Base-by-base conservation (phyloP, 129 eudicot genomes). In the Solidago caesia region DNA sequence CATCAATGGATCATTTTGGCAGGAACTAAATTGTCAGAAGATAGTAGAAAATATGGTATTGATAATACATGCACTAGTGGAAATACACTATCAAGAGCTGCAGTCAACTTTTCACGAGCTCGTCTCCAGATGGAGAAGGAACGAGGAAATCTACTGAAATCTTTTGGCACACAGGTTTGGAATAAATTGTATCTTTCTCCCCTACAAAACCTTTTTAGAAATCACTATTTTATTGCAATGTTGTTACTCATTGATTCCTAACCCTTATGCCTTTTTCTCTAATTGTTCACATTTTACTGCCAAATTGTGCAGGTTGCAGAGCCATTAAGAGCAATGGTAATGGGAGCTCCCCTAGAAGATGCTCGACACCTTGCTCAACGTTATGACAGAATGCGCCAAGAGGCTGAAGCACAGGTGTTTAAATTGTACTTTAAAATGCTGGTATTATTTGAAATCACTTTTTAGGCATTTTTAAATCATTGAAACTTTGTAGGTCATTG, bases 281-380 rank as follows among this genome's bases (percentile, higher is more conserved):
- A 29, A 27, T 45, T 11, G 15, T 29, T 68, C 4, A 1, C 33
- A 33, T 49, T 69, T 52, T 57, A 7, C 62, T 8, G 49, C 56
- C 45, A 77, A 77, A 69, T 77, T 73, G 33, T 79, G 64, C 83
- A 94, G 98, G 96, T 90, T 53, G 92, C 98, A 46, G 98, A 90
- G 79, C 98, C 98, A 42, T 82, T 94, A 58, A 85, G 97, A 81
- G 97, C 97, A 4, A 90, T 94, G 97, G 97, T 90, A 46, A 74
- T 90, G 88, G 98, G 98, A 73, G 92, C 96, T 74, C 88, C 98
- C 26, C 80, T 94, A 58, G 98, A 94, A 81, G 98, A 94, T 83
- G 97, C 98, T 83, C 86, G 98, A 51, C 97, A 90, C 83, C 96
- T 90, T 82, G 92, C 98, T 64, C 98, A 94, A 72, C 90, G 89